A percentile compares a stretch with the other conserved stretches of the same genome.
These are phyloP conservation scores for Suillus americanus DNA, from an alignment of 768 basidiomycete genomes.

Conservation along the genomic window DNA sequence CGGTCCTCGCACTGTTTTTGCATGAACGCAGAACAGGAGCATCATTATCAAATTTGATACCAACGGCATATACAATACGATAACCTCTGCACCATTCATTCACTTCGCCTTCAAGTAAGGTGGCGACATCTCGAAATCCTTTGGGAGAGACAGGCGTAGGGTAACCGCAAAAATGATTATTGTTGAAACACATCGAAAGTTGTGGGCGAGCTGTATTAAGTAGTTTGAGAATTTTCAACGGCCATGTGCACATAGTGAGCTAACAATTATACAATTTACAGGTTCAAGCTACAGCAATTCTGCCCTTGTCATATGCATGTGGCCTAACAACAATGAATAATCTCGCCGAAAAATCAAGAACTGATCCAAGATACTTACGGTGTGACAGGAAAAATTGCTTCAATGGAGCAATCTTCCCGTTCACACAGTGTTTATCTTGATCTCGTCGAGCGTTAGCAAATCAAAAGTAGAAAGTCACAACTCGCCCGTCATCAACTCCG, in stretches of 20 bases:
- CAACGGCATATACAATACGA: conserved; percentile 27
- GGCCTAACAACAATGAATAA: too few species aligned
- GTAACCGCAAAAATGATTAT: too few species aligned
- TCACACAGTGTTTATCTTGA: background rate
- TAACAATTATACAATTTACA: too few species aligned
- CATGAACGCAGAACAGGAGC: background rate
- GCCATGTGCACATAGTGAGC: background rate
- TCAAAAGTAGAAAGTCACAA: background rate
- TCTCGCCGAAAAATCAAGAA: background rate
- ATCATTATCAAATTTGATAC: conserved; percentile 15
- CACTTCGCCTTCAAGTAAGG: conserved; percentile 22
- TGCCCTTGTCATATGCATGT: background rate
- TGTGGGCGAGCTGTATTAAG: too few species aligned
- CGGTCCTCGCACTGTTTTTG: conserved; percentile 37
- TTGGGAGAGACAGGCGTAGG: too few species aligned
- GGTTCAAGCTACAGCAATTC: background rate
- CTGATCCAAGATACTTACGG: background rate
- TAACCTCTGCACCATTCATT: conserved; percentile 23
- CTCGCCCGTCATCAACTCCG: too few species aligned
- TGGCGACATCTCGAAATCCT: conserved; percentile 10
- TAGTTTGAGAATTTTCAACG: too few species aligned
- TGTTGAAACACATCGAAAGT: too few species aligned
- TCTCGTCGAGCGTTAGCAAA: background rate
- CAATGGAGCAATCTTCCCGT: background rate
- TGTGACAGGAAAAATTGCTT: background rate